Percentiles rank a stretch among this genome's conserved stretches.
These are phyloP conservation scores for Botrytis pseudocinerea DNA, from an alignment of 2,329 filamentous ascomycete species.

Conservation along the genomic window DNA sequence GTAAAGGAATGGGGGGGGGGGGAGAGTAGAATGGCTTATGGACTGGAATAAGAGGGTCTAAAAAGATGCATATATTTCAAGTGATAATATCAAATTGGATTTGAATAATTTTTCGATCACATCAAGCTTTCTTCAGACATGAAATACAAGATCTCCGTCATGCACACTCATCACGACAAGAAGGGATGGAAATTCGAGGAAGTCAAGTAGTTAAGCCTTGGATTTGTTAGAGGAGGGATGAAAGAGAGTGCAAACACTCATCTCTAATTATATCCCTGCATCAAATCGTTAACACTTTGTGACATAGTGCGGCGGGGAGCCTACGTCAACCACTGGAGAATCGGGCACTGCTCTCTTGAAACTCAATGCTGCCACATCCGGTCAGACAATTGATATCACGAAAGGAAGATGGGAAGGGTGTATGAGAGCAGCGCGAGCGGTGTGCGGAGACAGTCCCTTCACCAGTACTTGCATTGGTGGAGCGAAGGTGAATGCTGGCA, in stretches of 20 bases:
- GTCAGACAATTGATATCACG: slow-evolving; percentile 53
- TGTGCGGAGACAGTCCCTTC: slow-evolving; percentile 31
- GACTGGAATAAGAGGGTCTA: too few species aligned
- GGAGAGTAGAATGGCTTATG: too few species aligned
- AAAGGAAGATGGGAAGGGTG: slow-evolving; percentile 57
- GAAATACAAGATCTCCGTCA: too few species aligned
- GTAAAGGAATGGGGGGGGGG: too few species aligned
- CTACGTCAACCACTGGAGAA: slow-evolving; percentile 47
- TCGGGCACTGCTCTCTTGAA: slow-evolving; percentile 52
- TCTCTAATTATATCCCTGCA: neutral
- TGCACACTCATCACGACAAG: neutral
- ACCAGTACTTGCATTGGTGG: slow-evolving; percentile 36
- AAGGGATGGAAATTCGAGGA: neutral
- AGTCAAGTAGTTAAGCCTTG: neutral
- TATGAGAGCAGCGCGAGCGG: slow-evolving; percentile 49
- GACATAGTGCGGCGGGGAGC: slow-evolving; percentile 47
- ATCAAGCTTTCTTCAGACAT: too few species aligned
- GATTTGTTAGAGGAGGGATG: neutral
- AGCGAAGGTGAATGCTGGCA: slow-evolving; percentile 28
- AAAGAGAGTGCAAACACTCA: neutral
- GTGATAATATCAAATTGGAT: too few species aligned
- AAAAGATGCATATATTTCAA: too few species aligned
- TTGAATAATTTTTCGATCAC: too few species aligned
- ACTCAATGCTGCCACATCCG: slow-evolving; percentile 46
- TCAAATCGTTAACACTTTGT: neutral